Evolutionary conservation across 805 yeast species (phyloP), one percentile per base, ranked within the genome.

Genomic region (Lachancea meyersii): DNA sequence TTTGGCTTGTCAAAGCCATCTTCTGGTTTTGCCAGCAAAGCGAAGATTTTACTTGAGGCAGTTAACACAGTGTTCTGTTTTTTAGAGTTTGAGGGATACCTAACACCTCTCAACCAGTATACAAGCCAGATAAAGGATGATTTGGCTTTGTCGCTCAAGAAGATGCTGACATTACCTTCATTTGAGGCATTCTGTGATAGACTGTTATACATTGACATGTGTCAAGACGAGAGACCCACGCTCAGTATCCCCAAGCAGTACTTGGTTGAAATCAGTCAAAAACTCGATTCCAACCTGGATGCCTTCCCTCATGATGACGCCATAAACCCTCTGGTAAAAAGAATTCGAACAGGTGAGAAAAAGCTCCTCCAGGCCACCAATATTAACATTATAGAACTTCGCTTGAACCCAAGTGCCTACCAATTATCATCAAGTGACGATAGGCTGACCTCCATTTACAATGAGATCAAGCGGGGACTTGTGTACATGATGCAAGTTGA

Each of bases 401-500:
- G 72, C 41, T 66, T 86, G 48, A 80, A 81, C 56, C 78, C 83
- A 1, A 67, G 74, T 19, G 73, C 68, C 41, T 71, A 74, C 41
- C 70, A 60, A 35, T 50, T 68, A 55, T 50, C 64, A 8, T 69
- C 70, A 13, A 67, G 69, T 4, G 86, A 82, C 40, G 73, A 79
- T 1, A 80, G 79, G 54, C 63, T 73, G 30, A 75, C 74, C 40
- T 67, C 82, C 5, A 63, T 86, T 23, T 68, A 82, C 53, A 73
- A 86, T 41, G 88, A 86, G 55, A 87, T 84, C 0, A 91, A 91
- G 60, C 70, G 95, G 48, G 82, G 88, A 51, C 66, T 89, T n/a
- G 65, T 83, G 13, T 87, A 87, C 56, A 78, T 91, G 54, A 77
- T 89, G 48, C 79, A 88, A 50, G 85, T 93, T 5, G 97, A 93